These are phyloP conservation scores for Massarina eburnea DNA, from an alignment of 2,329 filamentous ascomycete species.

Conservation along the genomic window DNA sequence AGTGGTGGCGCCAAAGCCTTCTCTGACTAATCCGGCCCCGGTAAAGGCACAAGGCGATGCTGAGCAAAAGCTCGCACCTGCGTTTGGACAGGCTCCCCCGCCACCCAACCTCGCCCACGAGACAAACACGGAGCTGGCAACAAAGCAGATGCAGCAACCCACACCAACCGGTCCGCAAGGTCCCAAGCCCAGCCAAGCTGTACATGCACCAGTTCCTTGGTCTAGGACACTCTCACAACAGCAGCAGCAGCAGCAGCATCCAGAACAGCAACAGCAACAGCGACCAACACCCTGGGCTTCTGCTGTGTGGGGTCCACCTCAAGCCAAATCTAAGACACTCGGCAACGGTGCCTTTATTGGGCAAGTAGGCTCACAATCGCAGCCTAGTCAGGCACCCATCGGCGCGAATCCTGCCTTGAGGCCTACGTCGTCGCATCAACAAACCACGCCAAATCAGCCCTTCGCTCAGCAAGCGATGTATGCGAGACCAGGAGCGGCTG, in stretches of 20 bases:
- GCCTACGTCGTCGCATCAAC: constrained; percentile 16
- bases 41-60: constrained; percentile 22
- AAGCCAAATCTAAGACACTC: constrained; percentile 65
- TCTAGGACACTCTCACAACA: constrained; percentile 26
- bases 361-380: constrained; percentile 29
- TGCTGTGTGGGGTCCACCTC: constrained; percentile 77
- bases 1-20: constrained; percentile 14
- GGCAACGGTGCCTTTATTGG: constrained; percentile 72
- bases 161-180: constrained; percentile 16
- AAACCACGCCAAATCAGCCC: constrained; percentile 16
- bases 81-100: constrained; percentile 17
- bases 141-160: constrained; percentile 17
- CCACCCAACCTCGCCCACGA: constrained; percentile 27
- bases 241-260: constrained; percentile 13
- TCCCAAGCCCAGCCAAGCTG: constrained; percentile 26
- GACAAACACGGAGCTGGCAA: constrained; percentile 14
- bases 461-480: constrained; percentile 26
- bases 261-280: constrained; percentile 12
- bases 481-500: constrained; percentile 15
- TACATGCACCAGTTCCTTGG: constrained; percentile 29
- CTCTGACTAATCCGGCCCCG: constrained; percentile 15
- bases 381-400: constrained; percentile 26
- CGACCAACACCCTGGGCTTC: constrained; percentile 26
- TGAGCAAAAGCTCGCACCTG: constrained; percentile 18
- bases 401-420: constrained; percentile 22